Base-by-base conservation (phyloP, 805 yeast genomes). In the Candida verbasci region DNA sequence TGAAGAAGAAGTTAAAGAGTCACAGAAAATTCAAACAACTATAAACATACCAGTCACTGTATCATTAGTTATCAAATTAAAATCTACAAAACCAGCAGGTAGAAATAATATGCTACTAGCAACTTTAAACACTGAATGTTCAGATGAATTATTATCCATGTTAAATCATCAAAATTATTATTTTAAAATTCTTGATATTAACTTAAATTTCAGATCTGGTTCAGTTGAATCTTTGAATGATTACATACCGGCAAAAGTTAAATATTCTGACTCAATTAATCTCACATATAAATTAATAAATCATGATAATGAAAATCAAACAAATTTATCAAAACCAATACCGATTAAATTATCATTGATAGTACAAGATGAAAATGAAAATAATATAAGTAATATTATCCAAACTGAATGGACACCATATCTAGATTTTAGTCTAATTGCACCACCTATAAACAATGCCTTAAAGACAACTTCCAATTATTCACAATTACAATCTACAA, bases 71-170 rank as follows among this genome's bases (percentile, higher is more conserved):
- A 56, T 76, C 5, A 60, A 68, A 35, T 52, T 76, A 12, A 59
- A 71, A 30, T 69, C 74, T 21, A 62, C 74, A 6, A 68, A 67
- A 40, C 69, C 78, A 4, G 72, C 74, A 4, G 74, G 76, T 7
- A 56, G 70, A 29, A 60, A 63, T 43, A 65, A 67, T 38, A 48
- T 65, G 3, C 45, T 76, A 1, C 49, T 76, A n/a, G 66, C 77
- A 1, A 68, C 75, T 1, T 50, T 76, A 30, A 74, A 68, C 36
- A 52, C 76, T 9, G 78, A 72, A 39, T 56, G 68, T 2, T 63
- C 78, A 1, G 72, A 68, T 3, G 68, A 55, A 23, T 52, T 74
- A 11, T 51, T 48, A 28, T 44, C 42, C 9, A 35, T 39, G 8
- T 32, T 38, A 11, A 22, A 31, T 9, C 9, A 31, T 32, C 42